These are phyloP conservation scores for Cytospora leucostoma DNA, from an alignment of 2,329 filamentous ascomycete species.

Conservation along the genomic window DNA sequence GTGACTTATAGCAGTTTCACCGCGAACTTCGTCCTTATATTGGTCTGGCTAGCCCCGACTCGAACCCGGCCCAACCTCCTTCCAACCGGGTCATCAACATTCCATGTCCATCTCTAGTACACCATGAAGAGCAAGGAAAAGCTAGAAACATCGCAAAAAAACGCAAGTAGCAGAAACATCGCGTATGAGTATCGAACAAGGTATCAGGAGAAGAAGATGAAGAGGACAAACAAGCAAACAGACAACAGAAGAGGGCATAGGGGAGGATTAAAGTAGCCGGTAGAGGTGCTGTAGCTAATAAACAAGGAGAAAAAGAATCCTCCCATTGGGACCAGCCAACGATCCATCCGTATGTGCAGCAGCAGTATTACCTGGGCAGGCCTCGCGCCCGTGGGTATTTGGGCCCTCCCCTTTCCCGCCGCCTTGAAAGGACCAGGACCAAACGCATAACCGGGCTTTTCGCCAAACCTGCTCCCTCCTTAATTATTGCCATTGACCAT, in stretches of 20 bases:
- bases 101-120: conserved; percentile 25
- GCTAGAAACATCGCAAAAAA: conserved; percentile 18
- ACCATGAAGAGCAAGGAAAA: conserved; percentile 15
- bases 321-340: conserved; percentile 56
- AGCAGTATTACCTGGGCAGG: conserved; percentile 41
- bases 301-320: conserved; percentile 46
- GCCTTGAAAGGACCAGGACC: conserved; percentile 33
- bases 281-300: conserved; percentile 49
- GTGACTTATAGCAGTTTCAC: conserved; percentile 14
- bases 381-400: conserved; percentile 39
- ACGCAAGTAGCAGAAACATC: conserved; percentile 28
- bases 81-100: conserved; percentile 1
- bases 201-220: conserved; percentile 49
- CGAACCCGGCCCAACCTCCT: neutral
- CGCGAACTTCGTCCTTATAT: conserved; percentile 20
- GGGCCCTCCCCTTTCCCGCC: conserved; percentile 35
- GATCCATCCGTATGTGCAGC: conserved; percentile 40
- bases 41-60: conserved; percentile 11
- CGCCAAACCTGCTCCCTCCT: conserved; percentile 42
- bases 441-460: conserved; percentile 39
- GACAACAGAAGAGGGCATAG: conserved; percentile 35
- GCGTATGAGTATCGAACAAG: conserved; percentile 58
- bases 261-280: conserved; percentile 42
- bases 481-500: conserved; percentile 48
- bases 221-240: conserved; percentile 28